Evolutionary conservation across 345 rosid species (phyloP).

Genomic region (Citrus unshiu): DNA sequence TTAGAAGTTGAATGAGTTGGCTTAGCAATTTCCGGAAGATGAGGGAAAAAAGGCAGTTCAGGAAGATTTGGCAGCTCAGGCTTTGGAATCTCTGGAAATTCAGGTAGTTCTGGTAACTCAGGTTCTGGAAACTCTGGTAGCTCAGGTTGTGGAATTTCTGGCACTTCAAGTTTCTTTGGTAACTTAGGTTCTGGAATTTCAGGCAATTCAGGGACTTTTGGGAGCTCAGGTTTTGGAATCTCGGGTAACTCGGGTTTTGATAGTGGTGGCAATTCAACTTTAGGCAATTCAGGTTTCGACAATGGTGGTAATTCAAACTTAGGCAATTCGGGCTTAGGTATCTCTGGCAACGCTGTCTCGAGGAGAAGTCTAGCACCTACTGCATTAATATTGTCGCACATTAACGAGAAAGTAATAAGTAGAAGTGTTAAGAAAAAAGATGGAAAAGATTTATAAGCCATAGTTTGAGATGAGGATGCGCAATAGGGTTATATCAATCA

Average conservation of each 20-base stretch:
- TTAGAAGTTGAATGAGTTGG: too few species aligned
- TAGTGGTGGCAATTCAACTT: too few species aligned
- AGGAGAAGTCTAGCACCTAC: constrained; percentile 10
- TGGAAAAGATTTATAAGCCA: not conserved
- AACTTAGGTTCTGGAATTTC: not conserved
- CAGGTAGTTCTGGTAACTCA: too few species aligned
- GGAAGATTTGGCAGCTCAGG: too few species aligned
- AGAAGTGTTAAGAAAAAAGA: not conserved
- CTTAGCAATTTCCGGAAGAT: too few species aligned
- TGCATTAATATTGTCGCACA: not conserved
- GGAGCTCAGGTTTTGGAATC: not conserved
- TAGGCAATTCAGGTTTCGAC: too few species aligned
- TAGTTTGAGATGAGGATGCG: not conserved
- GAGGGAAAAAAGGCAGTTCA: too few species aligned
- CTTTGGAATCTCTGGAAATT: too few species aligned
- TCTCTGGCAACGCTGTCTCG: constrained; percentile 10
- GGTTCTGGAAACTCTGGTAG: too few species aligned
- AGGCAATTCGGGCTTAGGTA: constrained; percentile 2
- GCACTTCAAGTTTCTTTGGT: not conserved
- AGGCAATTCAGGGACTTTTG: not conserved
- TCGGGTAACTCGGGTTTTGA: not conserved
- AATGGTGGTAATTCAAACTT: too few species aligned
- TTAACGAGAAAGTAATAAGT: not conserved
- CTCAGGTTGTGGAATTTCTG: constrained; percentile 1
- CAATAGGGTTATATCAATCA: too few species aligned